Conservation (phyloP, 2,329 filamentous ascomycete species). For the Phyllosticta ampelicida region DNA sequence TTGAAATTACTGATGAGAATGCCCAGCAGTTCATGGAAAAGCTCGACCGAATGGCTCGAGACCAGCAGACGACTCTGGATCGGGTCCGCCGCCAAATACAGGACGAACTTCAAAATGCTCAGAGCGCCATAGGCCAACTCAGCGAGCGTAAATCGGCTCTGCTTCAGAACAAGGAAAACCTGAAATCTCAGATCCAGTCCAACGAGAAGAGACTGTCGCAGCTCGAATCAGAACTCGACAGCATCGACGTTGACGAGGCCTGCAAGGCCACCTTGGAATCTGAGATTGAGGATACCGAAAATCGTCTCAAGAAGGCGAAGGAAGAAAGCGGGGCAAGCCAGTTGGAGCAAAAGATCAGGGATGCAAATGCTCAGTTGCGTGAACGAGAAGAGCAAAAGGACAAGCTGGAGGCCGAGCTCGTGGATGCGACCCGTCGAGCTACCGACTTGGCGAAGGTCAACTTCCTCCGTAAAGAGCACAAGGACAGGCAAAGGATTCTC, state of each 20-base stretch:
- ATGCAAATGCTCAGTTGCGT: conserved; percentile 54
- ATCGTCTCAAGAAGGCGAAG: conserved; percentile 50
- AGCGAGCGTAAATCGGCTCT: conserved; percentile 63
- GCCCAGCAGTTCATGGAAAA: conserved; percentile 68
- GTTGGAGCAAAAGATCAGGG: conserved; percentile 60
- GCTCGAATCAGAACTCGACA: conserved; percentile 57
- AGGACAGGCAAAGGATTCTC: conserved; percentile 61
- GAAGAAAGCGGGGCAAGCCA: conserved; percentile 52
- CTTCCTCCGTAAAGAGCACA: conserved; percentile 68
- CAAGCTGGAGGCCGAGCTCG: conserved; percentile 65
- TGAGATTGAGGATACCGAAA: conserved; percentile 58
- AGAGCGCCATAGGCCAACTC: conserved; percentile 59
- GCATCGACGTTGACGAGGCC: conserved; percentile 79
- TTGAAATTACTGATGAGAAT: conserved; percentile 55
- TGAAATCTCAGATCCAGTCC: conserved; percentile 58
- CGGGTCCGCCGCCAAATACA: conserved; percentile 62
- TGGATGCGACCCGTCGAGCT: conserved; percentile 70
- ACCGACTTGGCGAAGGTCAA: conserved; percentile 77
- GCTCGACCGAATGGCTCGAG: conserved; percentile 61
- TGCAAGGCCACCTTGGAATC: conserved; percentile 66
- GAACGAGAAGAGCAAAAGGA: conserved; percentile 62
- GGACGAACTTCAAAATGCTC: conserved; percentile 63
- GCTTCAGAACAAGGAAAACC: conserved; percentile 61
- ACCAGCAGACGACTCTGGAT: conserved; percentile 72
- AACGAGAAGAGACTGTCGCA: conserved; percentile 61